These are phyloP conservation scores for Aspergillus sp. DNA, from an alignment of 2,329 filamentous ascomycete species.

Conservation along the genomic window DNA sequence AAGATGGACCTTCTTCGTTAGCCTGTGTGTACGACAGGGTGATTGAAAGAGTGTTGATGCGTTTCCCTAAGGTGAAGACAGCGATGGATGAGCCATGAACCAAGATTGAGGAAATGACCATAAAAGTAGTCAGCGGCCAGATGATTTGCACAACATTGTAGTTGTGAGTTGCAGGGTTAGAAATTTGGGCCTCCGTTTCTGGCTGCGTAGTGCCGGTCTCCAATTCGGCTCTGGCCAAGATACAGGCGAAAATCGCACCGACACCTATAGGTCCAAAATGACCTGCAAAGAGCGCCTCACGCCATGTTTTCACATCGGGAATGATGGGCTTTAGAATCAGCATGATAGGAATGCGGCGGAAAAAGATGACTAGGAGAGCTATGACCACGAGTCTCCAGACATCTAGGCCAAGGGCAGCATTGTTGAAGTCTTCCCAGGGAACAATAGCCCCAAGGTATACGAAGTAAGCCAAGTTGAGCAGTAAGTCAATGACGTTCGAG, in stretches of 20 bases:
- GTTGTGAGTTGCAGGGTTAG: constrained; percentile 54
- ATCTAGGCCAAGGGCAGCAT: constrained; percentile 67
- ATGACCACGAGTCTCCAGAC: constrained; percentile 94
- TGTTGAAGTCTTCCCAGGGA: constrained; percentile 90
- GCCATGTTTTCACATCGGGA: constrained; percentile 96
- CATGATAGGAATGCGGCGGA: constrained; percentile 96
- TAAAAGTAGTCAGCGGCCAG: constrained; percentile 92
- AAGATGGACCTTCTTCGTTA: constrained; percentile 82
- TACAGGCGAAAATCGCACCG: constrained; percentile 92
- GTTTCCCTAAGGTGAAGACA: constrained; percentile 95
- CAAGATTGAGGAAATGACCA: constrained; percentile 91
- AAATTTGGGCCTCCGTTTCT: constrained; percentile 59
- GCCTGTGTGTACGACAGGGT: constrained; percentile 95
- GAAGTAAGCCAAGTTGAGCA: constrained; percentile 97
- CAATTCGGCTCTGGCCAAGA: constrained; percentile 87
- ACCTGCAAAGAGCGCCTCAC: constrained; percentile 92
- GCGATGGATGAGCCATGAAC: constrained; percentile 98
- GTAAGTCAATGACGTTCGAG: constrained; percentile 96
- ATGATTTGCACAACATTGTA: constrained; percentile 78
- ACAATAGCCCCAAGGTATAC: constrained; percentile 98
- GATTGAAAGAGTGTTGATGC: constrained; percentile 92
- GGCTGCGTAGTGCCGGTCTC: constrained; percentile 77
- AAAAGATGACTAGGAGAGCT: constrained; percentile 89
- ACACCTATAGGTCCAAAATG: constrained; percentile 98
- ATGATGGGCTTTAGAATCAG: constrained; percentile 85